A percentile compares a stretch with the other conserved stretches of the same genome.
Evolutionary conservation across 1,284 basidiomycete genomes (phyloP).

Genomic region (Malassezia vespertilionis): DNA sequence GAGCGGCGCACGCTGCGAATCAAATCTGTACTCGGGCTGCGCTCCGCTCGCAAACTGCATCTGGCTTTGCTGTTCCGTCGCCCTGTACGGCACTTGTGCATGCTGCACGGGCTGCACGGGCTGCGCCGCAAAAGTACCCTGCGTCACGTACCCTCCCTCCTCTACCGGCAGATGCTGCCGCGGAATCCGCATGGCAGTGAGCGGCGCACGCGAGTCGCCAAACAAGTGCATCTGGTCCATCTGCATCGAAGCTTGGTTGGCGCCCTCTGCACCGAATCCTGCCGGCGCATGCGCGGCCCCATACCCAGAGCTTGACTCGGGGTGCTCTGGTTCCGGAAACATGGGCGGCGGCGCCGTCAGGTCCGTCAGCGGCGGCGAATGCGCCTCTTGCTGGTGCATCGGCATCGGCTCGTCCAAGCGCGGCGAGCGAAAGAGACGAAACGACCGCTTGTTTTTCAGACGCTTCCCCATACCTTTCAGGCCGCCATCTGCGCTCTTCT

Average conservation of each 20-base stretch:
- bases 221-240: constrained; percentile 7
- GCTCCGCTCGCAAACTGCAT: not conserved
- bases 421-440: constrained; percentile 9
- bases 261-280: not conserved
- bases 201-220: constrained; percentile 1
- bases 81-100: not conserved
- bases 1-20: no score
- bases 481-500: not conserved
- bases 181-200: constrained; percentile 3
- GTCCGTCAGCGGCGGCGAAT: no score
- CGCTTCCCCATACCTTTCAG: not conserved
- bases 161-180: not conserved
- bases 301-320: not conserved
- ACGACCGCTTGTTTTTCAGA: constrained; percentile 5
- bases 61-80: not conserved
- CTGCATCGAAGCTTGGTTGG: no score
- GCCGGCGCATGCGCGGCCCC: not conserved
- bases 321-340: not conserved
- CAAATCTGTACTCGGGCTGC: not conserved
- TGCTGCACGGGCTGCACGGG: not conserved
- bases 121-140: not conserved
- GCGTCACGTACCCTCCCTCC: not conserved
- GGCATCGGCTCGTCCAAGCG: constrained; percentile 2
- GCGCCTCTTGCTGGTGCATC: no score
- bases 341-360: no score